phyloP scores from a whole-genome alignment of 306 rosid species.

The Rosa multiflora region DNA sequence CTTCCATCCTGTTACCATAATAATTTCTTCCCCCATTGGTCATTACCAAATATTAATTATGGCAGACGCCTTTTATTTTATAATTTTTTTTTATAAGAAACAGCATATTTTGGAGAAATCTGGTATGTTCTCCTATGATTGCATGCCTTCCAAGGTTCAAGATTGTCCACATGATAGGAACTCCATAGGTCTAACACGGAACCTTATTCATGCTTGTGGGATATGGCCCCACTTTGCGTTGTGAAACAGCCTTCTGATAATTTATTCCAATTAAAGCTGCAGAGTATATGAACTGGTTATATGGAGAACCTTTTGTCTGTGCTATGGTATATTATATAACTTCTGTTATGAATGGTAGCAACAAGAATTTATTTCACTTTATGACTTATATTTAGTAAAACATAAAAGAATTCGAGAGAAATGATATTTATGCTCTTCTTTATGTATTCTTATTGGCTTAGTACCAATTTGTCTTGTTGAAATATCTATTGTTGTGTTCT shows the following conservation, averaged over 20 bases:
- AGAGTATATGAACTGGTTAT: neutral
- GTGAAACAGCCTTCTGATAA: neutral
- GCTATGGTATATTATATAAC: neutral
- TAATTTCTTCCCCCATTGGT: neutral
- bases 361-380: neutral
- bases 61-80: neutral
- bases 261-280: neutral
- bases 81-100: neutral
- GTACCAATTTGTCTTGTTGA: neutral
- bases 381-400: neutral
- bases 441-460: slow-evolving; percentile 2
- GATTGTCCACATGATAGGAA: neutral
- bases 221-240: slow-evolving; percentile 1
- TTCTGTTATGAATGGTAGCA: neutral
- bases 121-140: neutral
- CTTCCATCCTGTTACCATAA: neutral
- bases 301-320: neutral
- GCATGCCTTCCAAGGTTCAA: neutral
- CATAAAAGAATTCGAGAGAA: neutral
- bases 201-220: neutral
- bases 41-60: neutral
- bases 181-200: neutral
- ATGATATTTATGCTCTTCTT: neutral
- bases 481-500: neutral
- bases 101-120: neutral